Conservation (phyloP, 2,329 filamentous ascomycete species). For the Penicillium sp. region DNA sequence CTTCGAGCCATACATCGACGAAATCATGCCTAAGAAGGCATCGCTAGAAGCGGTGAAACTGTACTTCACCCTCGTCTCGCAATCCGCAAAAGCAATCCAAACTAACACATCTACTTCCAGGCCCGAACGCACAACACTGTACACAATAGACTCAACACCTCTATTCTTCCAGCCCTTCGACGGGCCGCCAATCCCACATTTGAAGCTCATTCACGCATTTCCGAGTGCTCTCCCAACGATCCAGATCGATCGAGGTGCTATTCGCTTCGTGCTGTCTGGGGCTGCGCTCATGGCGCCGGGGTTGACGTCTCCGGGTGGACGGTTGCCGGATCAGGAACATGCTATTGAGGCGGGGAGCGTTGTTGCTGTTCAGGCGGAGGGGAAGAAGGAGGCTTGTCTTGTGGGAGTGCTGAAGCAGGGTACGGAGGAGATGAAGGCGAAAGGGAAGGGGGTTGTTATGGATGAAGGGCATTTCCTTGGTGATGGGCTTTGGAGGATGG, state of each 20-base stretch:
- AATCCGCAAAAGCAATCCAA: too few species aligned
- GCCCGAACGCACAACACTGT: conserved; percentile 83
- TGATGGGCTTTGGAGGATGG: conserved; percentile 83
- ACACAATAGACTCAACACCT: conserved; percentile 69
- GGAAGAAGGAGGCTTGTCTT: conserved; percentile 85
- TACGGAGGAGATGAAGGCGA: conserved; percentile 86
- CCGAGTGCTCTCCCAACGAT: conserved; percentile 76
- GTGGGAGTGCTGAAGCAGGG: conserved; percentile 78
- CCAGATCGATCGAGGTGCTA: conserved; percentile 90
- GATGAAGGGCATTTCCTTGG: conserved; percentile 91
- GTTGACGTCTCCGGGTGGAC: conserved; percentile 74
- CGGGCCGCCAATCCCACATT: conserved; percentile 75
- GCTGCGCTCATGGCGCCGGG: conserved; percentile 96
- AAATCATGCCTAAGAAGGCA: conserved; percentile 90
- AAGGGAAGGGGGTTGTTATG: conserved; percentile 89
- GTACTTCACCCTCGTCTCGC: conserved; percentile 34
- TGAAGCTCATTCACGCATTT: conserved; percentile 83
- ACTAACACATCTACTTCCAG: conserved; percentile 30
- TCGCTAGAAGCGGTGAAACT: conserved; percentile 88
- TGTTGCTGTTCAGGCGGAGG: conserved; percentile 86
- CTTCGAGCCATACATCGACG: conserved; percentile 82
- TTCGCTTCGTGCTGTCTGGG: conserved; percentile 89
- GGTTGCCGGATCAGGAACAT: conserved; percentile 59
- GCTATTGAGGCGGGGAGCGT: conserved; percentile 76
- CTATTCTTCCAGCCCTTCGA: conserved; percentile 88